Evolutionary conservation across 108 stramenopile genomes (phyloP), one percentile per base, ranked within the genome.

Genomic region (Aurantiochytrium sp.): DNA sequence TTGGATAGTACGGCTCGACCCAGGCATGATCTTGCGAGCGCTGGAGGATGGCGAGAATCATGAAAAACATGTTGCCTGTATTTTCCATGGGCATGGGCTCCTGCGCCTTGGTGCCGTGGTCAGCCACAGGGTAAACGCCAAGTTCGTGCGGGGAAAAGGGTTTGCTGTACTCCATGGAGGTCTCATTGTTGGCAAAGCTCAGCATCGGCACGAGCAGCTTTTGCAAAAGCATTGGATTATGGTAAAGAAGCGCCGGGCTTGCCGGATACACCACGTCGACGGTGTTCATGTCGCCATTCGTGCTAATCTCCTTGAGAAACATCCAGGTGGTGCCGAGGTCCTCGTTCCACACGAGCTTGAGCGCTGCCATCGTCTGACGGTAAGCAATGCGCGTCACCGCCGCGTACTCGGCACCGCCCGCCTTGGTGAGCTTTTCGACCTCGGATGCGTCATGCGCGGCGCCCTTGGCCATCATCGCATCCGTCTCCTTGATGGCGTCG

Each of bases 21-120:
- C 44, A 12, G n/a, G 18, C 25, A 12, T 5, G 23, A 71, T 49
- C 53, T 44, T 58, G 43, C 29, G 47, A 19, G 72, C 72, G 72
- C 57, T 51, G 44, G 16, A 43, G 43, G 4, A 72, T 29, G 8
- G 55, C 72, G 43, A 47, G 69, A 21, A 89, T n/a, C 89, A 73
- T 73, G 19, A 89, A 49, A n/a, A 89, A 44, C 49, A 89, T 72
- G 72, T 73, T 73, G 10, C 72, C 89, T 5, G 72, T 72, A 18
- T 89, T 71, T 29, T 89, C 89, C 23, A 89, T 47, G 14, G 89
- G 89, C 89, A 89, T 89, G 51, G 72, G 89, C 58, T 89, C 89
- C 28, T 89, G 89, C 42, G 51, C 29, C 25, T 5, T 55, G 10
- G 89, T 44, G 12, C 49, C 25, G 51, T 72, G 47, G 44, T 89